A percentile compares a stretch with the other conserved stretches of the same genome.
These are phyloP conservation scores for Leishmania amazonensis DNA, from an alignment of 208 protist species.

Conservation along the genomic window DNA sequence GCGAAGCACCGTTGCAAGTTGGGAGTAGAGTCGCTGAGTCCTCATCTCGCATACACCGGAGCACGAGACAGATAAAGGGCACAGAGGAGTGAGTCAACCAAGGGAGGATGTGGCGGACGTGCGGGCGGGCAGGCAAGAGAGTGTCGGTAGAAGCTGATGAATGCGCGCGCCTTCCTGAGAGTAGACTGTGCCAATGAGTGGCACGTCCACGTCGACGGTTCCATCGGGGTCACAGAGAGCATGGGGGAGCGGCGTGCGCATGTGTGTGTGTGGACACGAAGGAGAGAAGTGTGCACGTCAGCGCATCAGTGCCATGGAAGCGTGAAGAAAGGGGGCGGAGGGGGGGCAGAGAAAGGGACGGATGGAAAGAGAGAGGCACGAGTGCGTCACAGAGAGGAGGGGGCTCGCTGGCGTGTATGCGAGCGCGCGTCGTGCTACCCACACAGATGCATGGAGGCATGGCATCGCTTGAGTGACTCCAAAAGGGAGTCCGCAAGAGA, in stretches of 20 bases:
- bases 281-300: neutral
- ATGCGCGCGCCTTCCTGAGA: neutral
- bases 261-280: neutral
- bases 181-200: neutral
- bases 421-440: neutral
- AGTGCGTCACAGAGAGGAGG: neutral
- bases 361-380: neutral
- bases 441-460: neutral
- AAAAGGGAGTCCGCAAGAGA: neutral
- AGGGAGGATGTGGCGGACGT: neutral
- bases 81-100: neutral
- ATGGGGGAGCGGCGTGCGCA: neutral
- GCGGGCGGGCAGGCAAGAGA: neutral
- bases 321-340: neutral
- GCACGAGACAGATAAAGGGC: neutral
- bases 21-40: conserved; percentile 3
- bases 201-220: neutral
- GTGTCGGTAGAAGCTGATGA: neutral
- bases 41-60: neutral
- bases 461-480: neutral
- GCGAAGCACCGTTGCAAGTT: neutral
- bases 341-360: neutral
- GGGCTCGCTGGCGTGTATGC: neutral
- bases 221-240: neutral
- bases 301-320: neutral